Conservation (phyloP, 371 early-diverging fungal genomes). For the Rhizopus microsporus region DNA sequence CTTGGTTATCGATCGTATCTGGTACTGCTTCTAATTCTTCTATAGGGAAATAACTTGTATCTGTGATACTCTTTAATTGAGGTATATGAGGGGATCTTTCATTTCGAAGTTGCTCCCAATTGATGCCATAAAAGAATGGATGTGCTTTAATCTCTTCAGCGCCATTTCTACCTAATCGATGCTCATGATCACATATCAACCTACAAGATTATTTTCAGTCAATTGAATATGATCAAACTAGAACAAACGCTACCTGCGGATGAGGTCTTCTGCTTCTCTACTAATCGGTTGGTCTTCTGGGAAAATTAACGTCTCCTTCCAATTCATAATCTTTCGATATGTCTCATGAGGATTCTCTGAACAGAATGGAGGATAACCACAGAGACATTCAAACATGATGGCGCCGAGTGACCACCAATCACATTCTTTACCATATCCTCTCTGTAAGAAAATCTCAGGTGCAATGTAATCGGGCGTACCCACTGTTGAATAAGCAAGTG, state of each 20-base stretch:
- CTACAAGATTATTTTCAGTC: slow-evolving; percentile 34
- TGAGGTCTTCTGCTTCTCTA: slow-evolving; percentile 90
- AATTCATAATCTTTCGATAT: slow-evolving; percentile 95
- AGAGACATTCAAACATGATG: slow-evolving; percentile 96
- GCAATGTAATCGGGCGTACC: slow-evolving; percentile 99
- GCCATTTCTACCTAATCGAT: slow-evolving; percentile 80
- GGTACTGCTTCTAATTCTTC: slow-evolving; percentile 87
- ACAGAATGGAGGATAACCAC: slow-evolving; percentile 98
- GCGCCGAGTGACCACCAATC: slow-evolving; percentile 99
- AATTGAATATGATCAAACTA: slow-evolving; percentile 5
- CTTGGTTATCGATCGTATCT: slow-evolving; percentile 45
- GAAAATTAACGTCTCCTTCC: slow-evolving; percentile 79
- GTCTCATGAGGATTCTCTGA: slow-evolving; percentile 95
- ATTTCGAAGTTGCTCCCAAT: slow-evolving; percentile 88
- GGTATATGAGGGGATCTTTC: slow-evolving; percentile 95
- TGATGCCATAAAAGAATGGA: slow-evolving; percentile 94
- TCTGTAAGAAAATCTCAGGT: slow-evolving; percentile 91
- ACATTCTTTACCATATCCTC: slow-evolving; percentile 95
- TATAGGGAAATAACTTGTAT: slow-evolving; percentile 96
- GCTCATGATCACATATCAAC: slow-evolving; percentile 83
- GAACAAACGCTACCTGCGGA: slow-evolving; percentile 59
- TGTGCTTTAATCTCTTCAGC: slow-evolving; percentile 90
- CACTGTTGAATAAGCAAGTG: slow-evolving; percentile 89
- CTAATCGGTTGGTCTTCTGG: slow-evolving; percentile 93
- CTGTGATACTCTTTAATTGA: slow-evolving; percentile 91